These are phyloP conservation scores for Austroboletus olivaceoglutinosus DNA, from an alignment of 1,284 basidiomycete species.

Conservation along the genomic window DNA sequence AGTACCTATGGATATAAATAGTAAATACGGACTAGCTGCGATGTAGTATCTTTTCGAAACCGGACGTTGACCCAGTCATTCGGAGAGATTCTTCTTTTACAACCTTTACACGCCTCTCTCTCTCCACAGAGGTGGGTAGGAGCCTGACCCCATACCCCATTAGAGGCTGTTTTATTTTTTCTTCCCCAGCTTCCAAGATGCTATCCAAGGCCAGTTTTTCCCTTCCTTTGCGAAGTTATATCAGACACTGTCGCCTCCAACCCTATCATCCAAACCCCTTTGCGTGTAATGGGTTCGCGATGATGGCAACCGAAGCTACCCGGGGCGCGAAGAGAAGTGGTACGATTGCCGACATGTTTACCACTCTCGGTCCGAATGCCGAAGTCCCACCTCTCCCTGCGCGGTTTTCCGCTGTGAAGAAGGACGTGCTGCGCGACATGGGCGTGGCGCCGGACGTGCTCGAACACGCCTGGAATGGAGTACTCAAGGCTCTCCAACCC, in stretches of 20 bases:
- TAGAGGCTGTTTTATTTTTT: too few relatives aligned
- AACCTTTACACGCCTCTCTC: too few relatives aligned
- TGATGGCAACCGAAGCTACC: constrained; percentile 11
- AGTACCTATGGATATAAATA: too few relatives aligned
- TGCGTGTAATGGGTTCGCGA: background rate
- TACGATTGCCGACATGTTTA: constrained; percentile 32
- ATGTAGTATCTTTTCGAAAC: too few relatives aligned
- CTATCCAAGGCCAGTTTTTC: background rate
- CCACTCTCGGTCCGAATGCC: constrained; percentile 20
- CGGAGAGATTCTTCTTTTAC: too few relatives aligned
- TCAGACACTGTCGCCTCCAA: too few relatives aligned
- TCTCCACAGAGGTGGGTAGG: too few relatives aligned
- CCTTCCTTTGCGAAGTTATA: background rate
- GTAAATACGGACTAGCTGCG: too few relatives aligned
- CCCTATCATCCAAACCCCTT: background rate
- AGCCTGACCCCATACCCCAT: too few relatives aligned
- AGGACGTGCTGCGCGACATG: constrained; percentile 48
- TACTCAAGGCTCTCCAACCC: constrained; percentile 49
- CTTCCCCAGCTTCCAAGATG: constrained; percentile 2
- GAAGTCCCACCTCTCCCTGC: constrained; percentile 41
- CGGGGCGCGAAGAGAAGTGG: constrained; percentile 5
- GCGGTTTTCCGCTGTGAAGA: constrained; percentile 62
- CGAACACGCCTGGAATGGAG: constrained; percentile 52
- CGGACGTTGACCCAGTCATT: too few relatives aligned
- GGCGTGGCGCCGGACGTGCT: constrained; percentile 30